A percentile compares a stretch with the other conserved stretches of the same genome.
Conservation (phyloP, 2,329 filamentous ascomycete species). For the Fusarium setosum region DNA sequence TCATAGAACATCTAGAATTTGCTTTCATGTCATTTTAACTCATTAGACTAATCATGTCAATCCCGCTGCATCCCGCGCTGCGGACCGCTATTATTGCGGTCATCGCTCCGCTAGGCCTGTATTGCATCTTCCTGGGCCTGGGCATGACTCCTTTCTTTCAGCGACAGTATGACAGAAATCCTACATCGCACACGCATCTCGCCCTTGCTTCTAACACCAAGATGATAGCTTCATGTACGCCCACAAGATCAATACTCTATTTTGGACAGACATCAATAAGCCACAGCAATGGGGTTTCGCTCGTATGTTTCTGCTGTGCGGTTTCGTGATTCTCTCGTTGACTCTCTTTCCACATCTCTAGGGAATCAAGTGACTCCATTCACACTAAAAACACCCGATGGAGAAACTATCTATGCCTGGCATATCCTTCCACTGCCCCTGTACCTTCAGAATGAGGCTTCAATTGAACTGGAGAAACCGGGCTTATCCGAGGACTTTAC, state of each 20-base stretch:
- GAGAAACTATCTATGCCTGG: slow-evolving; percentile 87
- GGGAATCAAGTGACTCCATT: slow-evolving; percentile 92
- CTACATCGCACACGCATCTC: slow-evolving; percentile 14
- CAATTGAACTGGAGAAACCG: slow-evolving; percentile 63
- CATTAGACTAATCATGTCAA: slow-evolving; percentile 23
- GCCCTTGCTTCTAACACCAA: slow-evolving; percentile 29
- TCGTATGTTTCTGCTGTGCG: slow-evolving; percentile 60
- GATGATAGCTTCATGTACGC: slow-evolving; percentile 79
- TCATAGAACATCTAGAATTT: neutral
- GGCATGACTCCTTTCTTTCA: slow-evolving; percentile 79
- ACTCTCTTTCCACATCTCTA: slow-evolving; percentile 48
- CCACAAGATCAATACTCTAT: slow-evolving; percentile 79
- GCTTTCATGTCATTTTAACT: neutral
- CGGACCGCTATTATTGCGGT: slow-evolving; percentile 61
- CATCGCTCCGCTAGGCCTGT: slow-evolving; percentile 70
- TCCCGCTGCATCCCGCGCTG: slow-evolving; percentile 37
- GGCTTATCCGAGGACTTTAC: slow-evolving; percentile 66
- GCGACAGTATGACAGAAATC: slow-evolving; percentile 69
- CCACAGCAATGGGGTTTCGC: slow-evolving; percentile 90
- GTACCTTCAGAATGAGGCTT: slow-evolving; percentile 77
- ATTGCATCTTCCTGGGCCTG: slow-evolving; percentile 73
- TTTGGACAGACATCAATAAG: slow-evolving; percentile 78
- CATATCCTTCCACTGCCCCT: slow-evolving; percentile 85
- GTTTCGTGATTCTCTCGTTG: neutral
- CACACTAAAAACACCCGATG: slow-evolving; percentile 78